These are phyloP conservation scores for Carallia brachiata DNA, from an alignment of 345 rosid genomes.

Conservation along the genomic window DNA sequence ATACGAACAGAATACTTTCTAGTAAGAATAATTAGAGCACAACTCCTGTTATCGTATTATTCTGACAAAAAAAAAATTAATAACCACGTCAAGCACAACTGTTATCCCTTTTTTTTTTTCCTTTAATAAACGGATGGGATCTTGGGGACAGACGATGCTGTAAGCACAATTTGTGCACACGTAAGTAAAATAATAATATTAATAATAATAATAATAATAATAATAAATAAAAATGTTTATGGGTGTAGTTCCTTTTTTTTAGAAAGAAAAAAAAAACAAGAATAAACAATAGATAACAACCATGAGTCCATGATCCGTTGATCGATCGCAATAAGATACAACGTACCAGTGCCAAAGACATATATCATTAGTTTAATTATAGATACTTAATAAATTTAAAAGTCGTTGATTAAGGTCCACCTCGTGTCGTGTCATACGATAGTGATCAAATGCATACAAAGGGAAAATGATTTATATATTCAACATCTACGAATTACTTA, in stretches of 20 bases:
- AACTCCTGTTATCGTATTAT: too few relatives aligned
- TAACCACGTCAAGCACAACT: neutral
- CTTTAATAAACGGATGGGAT: conserved; percentile 24
- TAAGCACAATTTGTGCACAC: too few relatives aligned
- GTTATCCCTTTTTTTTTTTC: neutral
- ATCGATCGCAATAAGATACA: too few relatives aligned
- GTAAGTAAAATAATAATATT: neutral
- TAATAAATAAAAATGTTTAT: neutral
- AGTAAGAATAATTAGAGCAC: too few relatives aligned
- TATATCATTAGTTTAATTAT: neutral
- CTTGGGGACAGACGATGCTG: conserved; percentile 19
- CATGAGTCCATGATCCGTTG: too few relatives aligned
- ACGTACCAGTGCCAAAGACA: neutral
- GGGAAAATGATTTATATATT: neutral
- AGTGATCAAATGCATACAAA: neutral
- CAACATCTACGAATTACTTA: neutral
- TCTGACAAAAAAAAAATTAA: neutral
- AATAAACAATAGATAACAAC: too few relatives aligned
- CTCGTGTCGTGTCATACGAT: neutral
- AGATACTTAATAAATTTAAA: neutral
- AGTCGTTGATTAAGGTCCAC: neutral
- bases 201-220: neutral
- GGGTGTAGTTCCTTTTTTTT: neutral
- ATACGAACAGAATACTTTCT: too few relatives aligned
- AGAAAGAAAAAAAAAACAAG: too few relatives aligned